Conservation (phyloP, 176 grass and related monocot species). For the Phoenix dactylifera region DNA sequence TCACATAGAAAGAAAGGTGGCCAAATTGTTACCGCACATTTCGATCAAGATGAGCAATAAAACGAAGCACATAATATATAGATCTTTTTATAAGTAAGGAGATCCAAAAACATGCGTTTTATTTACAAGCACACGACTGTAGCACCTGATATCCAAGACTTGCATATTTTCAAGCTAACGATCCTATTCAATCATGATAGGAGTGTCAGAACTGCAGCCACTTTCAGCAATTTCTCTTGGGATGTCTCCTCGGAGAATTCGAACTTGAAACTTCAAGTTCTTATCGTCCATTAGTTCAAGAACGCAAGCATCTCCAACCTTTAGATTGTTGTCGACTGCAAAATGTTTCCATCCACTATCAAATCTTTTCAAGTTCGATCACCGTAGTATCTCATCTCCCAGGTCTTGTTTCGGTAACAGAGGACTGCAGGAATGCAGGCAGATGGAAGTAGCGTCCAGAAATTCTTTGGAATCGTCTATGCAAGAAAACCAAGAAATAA, state of each 20-base stretch:
- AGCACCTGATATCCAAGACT: too few relatives aligned
- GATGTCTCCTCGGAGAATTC: conserved; percentile 33
- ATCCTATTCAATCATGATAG: conserved; percentile 19
- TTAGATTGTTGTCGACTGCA: conserved; percentile 24
- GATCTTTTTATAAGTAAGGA: too few relatives aligned
- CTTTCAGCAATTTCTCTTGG: conserved; percentile 24
- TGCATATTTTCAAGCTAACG: too few relatives aligned
- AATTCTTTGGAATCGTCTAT: conserved; percentile 22
- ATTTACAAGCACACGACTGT: too few relatives aligned
- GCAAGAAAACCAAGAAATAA: neutral
- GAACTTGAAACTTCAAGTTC: conserved; percentile 21
- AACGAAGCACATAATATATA: too few relatives aligned
- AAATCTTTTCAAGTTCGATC: conserved; percentile 13
- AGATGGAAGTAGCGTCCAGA: conserved; percentile 15
- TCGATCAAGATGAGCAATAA: too few relatives aligned
- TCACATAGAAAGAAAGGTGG: too few relatives aligned
- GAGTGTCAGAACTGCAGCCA: conserved; percentile 21
- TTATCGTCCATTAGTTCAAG: conserved; percentile 13
- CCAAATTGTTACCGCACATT: too few relatives aligned
- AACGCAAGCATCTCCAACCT: conserved; percentile 27
- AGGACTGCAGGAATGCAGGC: conserved; percentile 8
- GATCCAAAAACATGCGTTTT: too few relatives aligned
- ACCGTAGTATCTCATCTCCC: conserved; percentile 24
- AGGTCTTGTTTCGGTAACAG: conserved; percentile 16
- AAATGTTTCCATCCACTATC: conserved; percentile 27